A percentile compares a stretch with the other conserved stretches of the same genome.
These are phyloP conservation scores for Nitzschia sp. DNA, from an alignment of 108 stramenopile species.

Conservation along the genomic window DNA sequence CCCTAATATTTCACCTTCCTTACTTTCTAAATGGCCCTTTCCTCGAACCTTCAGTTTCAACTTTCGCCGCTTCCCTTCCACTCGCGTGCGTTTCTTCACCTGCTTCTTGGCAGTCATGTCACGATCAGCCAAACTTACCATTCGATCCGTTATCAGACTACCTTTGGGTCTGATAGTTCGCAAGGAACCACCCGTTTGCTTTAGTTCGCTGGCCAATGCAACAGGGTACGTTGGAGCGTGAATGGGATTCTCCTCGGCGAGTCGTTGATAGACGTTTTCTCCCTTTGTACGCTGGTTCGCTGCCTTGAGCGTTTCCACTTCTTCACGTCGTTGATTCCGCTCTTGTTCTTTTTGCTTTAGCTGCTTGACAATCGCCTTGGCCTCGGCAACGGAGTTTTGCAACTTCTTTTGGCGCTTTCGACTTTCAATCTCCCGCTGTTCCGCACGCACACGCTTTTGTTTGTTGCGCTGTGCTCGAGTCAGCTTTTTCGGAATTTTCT, in stretches of 20 bases:
- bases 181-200: slow-evolving; percentile 45
- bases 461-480: slow-evolving; percentile 85
- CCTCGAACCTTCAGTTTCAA: slow-evolving; percentile 41
- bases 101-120: slow-evolving; percentile 73
- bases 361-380: slow-evolving; percentile 43
- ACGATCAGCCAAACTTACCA: slow-evolving; percentile 74
- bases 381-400: slow-evolving; percentile 58
- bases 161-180: slow-evolving; percentile 84
- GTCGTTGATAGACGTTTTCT: slow-evolving; percentile 44
- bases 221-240: slow-evolving; percentile 77
- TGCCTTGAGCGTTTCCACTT: slow-evolving; percentile 20
- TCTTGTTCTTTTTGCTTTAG: slow-evolving; percentile 32
- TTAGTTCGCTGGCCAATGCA: slow-evolving; percentile 70
- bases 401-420: slow-evolving; percentile 57
- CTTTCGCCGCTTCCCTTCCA: slow-evolving; percentile 71
- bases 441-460: slow-evolving; percentile 69
- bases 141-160: slow-evolving; percentile 71
- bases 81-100: slow-evolving; percentile 47
- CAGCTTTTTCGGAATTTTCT: slow-evolving; percentile 66
- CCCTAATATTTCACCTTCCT: slow-evolving; percentile 37
- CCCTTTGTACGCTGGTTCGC: slow-evolving; percentile 50
- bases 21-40: slow-evolving; percentile 23
- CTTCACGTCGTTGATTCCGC: slow-evolving; percentile 20
- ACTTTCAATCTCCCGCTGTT: slow-evolving; percentile 46
- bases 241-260: slow-evolving; percentile 64